A percentile compares a stretch with the other conserved stretches of the same genome.
Evolutionary conservation across 192 early-diverging fungal species (phyloP).

Genomic region (Podochytrium sp.): DNA sequence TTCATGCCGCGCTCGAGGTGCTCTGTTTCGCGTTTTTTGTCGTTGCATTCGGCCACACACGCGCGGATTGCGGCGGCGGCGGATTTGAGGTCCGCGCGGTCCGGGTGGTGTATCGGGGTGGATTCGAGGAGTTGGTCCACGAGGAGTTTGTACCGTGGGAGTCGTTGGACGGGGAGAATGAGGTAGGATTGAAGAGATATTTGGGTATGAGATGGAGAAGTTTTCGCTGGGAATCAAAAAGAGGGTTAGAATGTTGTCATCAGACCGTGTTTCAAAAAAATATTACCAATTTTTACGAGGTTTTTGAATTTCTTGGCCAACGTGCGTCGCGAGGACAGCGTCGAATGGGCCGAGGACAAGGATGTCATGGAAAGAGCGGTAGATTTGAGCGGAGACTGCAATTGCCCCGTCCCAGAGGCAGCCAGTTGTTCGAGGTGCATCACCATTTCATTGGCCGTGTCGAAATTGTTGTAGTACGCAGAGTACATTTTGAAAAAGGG

Average conservation of each 20-base stretch:
- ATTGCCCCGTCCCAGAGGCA: constrained; percentile 11
- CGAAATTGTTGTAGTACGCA: constrained; percentile 84
- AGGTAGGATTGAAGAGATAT: constrained; percentile 83
- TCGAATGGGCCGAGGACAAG: constrained; percentile 17
- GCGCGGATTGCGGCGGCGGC: constrained; percentile 72
- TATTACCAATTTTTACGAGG: constrained; percentile 50
- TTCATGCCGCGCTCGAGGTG: constrained; percentile 38
- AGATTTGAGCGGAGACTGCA: constrained; percentile 10
- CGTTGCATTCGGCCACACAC: constrained; percentile 82
- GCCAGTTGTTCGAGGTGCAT: constrained; percentile 44
- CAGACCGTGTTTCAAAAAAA: too few relatives aligned
- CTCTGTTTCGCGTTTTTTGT: constrained; percentile 77
- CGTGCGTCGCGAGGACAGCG: constrained; percentile 39
- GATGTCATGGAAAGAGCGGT: constrained; percentile 8
- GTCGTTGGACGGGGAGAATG: constrained; percentile 89
- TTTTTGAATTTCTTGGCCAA: constrained; percentile 44
- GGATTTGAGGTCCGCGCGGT: constrained; percentile 65
- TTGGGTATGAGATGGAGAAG: constrained; percentile 70
- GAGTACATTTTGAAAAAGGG: constrained; percentile 86
- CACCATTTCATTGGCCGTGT: constrained; percentile 68
- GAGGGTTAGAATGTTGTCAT: too few relatives aligned
- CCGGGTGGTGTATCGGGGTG: constrained; percentile 78
- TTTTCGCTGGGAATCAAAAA: too few relatives aligned
- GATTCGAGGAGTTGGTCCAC: constrained; percentile 80
- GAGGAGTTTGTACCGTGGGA: constrained; percentile 91